A percentile compares a stretch with the other conserved stretches of the same genome.
These are phyloP conservation scores for Suhomyces bokatorum DNA, from an alignment of 1,139 yeast species.

Conservation along the genomic window DNA sequence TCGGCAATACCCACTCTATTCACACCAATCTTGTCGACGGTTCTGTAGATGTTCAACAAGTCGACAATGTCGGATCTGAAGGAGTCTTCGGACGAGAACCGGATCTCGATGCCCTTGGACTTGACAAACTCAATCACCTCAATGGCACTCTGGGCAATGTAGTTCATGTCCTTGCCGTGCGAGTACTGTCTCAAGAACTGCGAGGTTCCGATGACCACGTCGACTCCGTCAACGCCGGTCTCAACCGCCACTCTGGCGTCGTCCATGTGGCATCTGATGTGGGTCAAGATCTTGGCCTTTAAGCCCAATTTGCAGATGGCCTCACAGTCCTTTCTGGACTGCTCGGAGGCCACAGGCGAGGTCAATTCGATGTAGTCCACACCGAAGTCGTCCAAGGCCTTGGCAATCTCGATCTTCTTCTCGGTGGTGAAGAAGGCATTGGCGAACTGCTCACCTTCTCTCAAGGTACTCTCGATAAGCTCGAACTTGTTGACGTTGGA, in stretches of 20 bases:
- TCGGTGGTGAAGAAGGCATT: slow-evolving; percentile 57
- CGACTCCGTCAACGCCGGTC: slow-evolving; percentile 63
- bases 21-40: slow-evolving; percentile 60
- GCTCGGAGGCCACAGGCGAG: slow-evolving; percentile 60
- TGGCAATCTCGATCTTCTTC: slow-evolving; percentile 56
- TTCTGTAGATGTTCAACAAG: slow-evolving; percentile 54
- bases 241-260: slow-evolving; percentile 60
- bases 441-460: slow-evolving; percentile 66
- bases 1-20: slow-evolving; percentile 63
- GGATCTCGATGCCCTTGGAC: slow-evolving; percentile 57
- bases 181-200: slow-evolving; percentile 82
- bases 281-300: slow-evolving; percentile 56
- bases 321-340: slow-evolving; percentile 56
- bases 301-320: slow-evolving; percentile 58
- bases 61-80: slow-evolving; percentile 61
- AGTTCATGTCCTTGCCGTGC: slow-evolving; percentile 98
- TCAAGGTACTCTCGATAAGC: slow-evolving; percentile 54
- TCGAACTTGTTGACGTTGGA: slow-evolving; percentile 55
- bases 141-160: slow-evolving; percentile 83
- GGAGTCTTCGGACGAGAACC: slow-evolving; percentile 59
- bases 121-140: slow-evolving; percentile 60
- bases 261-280: slow-evolving; percentile 61
- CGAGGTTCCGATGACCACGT: slow-evolving; percentile 60
- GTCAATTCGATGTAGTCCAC: slow-evolving; percentile 61
- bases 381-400: slow-evolving; percentile 59